Evolutionary conservation across 345 rosid species (phyloP), one percentile per base, ranked within the genome.

Genomic region (Kandelia obovata): DNA sequence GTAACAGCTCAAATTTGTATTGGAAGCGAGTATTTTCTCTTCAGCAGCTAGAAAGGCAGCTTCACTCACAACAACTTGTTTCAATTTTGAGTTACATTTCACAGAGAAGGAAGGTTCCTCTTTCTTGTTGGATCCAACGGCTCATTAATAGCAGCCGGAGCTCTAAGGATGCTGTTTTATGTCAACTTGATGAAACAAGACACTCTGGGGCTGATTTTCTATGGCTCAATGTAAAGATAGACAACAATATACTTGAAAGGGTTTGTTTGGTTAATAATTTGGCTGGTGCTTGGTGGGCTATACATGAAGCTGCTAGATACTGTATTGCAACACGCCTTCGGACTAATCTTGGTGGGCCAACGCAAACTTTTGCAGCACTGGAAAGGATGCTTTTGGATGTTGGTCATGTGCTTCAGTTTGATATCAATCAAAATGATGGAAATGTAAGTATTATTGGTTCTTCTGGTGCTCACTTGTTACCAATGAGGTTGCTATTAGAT

Each of bases 201-300:
- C 82, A 69, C 59, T 64, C 77, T 63, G 80, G 71, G 66, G 53
- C 75, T 43, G 72, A 65, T 78, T 86, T 67, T 69, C 79, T 78
- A 34, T 84, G 84, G 87, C 47, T 88, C 77, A 83, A 78, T 53
- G 73, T 81, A 67, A 81, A 85, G 74, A 79, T 86, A 78, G 90
- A 87, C 43, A 86, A 84, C 69, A 84, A 88, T 75, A 61, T 79
- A 75, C 85, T 92, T 43, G 89, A 90, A 81, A 88, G 82, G 68
- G 75, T 85, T 61, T 84, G 92, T 81, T 78, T 79, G 28, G 90
- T 88, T 59, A 87, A 88, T 82, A 85, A 86, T 75, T 74, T 90
- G 75, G 96, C 96, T 69, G 90, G 93, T 56, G 89, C 92, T 65
- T 92, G 96, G 96, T 92, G 98, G 98, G 98, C 96, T 80, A 80